Evolutionary conservation across 208 protist species (phyloP).

Genomic region (Blastocrithidia nonstop): DNA sequence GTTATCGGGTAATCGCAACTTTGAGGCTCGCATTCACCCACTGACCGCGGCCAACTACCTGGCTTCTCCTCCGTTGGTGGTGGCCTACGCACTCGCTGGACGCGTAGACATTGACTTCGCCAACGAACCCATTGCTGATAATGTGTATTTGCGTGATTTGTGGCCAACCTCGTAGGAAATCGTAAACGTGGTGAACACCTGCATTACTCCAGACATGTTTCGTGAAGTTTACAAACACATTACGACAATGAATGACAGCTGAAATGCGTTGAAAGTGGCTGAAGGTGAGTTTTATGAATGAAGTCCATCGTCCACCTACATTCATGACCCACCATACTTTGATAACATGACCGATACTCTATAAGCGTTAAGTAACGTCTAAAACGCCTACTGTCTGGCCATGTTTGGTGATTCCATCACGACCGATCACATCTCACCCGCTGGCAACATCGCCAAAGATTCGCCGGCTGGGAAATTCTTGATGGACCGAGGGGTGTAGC

Average conservation of each 20-base stretch:
- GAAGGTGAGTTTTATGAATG: slow-evolving; percentile 86
- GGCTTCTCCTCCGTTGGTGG: slow-evolving; percentile 90
- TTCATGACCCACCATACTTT: slow-evolving; percentile 94
- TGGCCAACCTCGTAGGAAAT: slow-evolving; percentile 91
- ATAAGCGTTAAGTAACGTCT: slow-evolving; percentile 35
- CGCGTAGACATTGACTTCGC: slow-evolving; percentile 91
- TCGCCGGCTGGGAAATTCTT: slow-evolving; percentile 87
- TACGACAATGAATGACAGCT: slow-evolving; percentile 77
- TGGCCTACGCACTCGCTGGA: slow-evolving; percentile 92
- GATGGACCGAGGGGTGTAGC: slow-evolving; percentile 54
- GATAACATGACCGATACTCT: slow-evolving; percentile 53
- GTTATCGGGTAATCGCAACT: slow-evolving; percentile 94
- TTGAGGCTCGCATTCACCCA: slow-evolving; percentile 92
- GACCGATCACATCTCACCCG: slow-evolving; percentile 94
- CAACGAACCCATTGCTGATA: slow-evolving; percentile 74
- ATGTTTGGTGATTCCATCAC: slow-evolving; percentile 93
- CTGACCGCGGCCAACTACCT: slow-evolving; percentile 91
- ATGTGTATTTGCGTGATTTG: slow-evolving; percentile 92
- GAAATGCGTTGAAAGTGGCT: slow-evolving; percentile 84
- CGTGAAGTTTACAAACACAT: slow-evolving; percentile 85
- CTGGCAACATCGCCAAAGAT: slow-evolving; percentile 90
- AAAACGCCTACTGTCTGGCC: slow-evolving; percentile 75
- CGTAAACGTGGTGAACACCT: slow-evolving; percentile 37
- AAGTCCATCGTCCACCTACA: slow-evolving; percentile 91
- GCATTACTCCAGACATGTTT: slow-evolving; percentile 85